Base-by-base conservation (phyloP, 257 asterid genomes). In the Gardenia jasminoides region DNA sequence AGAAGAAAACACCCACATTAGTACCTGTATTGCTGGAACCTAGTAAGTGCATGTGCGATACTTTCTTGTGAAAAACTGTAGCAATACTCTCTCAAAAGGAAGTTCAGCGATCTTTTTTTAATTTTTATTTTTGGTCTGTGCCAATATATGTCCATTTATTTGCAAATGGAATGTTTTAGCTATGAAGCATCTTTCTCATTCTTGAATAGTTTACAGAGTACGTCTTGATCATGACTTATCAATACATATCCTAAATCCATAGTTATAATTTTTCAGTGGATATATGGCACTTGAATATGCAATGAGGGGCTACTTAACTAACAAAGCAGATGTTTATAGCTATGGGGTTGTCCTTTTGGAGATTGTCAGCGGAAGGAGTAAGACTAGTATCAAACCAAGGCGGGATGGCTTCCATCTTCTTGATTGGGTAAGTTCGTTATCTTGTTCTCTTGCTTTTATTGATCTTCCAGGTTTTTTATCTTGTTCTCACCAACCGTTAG, bases 1-100 rank as follows among this genome's bases (percentile, higher is more conserved):
- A n/a, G n/a, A n/a, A n/a, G n/a, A n/a, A n/a, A n/a, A n/a, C n/a
- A n/a, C n/a, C n/a, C n/a, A n/a, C n/a, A n/a, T 91, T 20, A 91
- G 95, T 86, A 90, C 97, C 0, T 87, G 97, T 47, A 83, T 92
- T 73, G 97, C 97, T 75, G 97, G 97, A 82, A 93, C 97, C 67
- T 48, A 85, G 97, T 92, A 75, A 82, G 94, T 67, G 1, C 10
- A 24, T 13, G 11, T 5, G 24, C n/a, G 6, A 46, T n/a, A n/a
- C n/a, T 44, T 70, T 36, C 74, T 70, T 41, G 0, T 3, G 7
- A 26, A 3, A 52, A 15, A n/a, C 26, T 31, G 0, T 52, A 31
- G 50, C 20, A 17, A 54, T 24, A 52, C 24, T 19, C 26, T 16
- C 36, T 54, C 52, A 31, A 26, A 22, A 19, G 6, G 4, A 31